Conservation (phyloP, 371 early-diverging fungal species). For the Coemansia sp. region DNA sequence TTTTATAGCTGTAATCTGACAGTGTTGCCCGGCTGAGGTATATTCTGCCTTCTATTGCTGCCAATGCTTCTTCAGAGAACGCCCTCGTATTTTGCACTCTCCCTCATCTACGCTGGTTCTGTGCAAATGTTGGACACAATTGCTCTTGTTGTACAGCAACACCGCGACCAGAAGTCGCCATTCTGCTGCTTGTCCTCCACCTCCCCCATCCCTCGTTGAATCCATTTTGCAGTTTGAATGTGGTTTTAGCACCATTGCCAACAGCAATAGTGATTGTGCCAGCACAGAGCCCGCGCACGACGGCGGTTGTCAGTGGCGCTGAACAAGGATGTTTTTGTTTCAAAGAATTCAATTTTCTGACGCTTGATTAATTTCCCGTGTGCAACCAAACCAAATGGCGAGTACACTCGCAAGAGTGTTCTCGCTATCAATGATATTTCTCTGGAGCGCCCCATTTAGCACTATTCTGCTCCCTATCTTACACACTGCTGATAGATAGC, state of each 20-base stretch:
- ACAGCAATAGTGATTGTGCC: background rate
- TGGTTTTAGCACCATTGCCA: background rate
- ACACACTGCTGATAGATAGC: background rate
- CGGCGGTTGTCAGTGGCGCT: constrained; percentile 1
- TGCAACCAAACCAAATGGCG: background rate
- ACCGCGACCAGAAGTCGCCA: too few species aligned
- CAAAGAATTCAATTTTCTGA: background rate
- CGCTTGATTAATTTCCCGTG: background rate
- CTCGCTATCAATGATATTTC: background rate
- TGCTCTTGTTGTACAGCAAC: too few species aligned
- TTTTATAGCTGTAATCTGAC: background rate
- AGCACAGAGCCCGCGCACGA: background rate
- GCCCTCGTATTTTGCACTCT: too few species aligned
- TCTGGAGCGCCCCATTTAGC: constrained; percentile 2
- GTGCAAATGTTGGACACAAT: too few species aligned
- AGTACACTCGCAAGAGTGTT: too few species aligned
- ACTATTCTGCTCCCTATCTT: constrained; percentile 8
- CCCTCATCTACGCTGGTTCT: too few species aligned
- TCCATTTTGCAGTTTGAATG: too few species aligned
- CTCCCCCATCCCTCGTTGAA: too few species aligned
- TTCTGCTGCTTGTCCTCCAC: too few species aligned
- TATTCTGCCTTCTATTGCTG: background rate
- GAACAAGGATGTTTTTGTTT: background rate
- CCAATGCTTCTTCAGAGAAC: too few species aligned
- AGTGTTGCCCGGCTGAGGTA: too few species aligned